Evolutionary conservation across 228 moss, liverwort and hornwort genomes (phyloP), one percentile per base, ranked within the genome.

Genomic region (Sphagnum fallax): DNA sequence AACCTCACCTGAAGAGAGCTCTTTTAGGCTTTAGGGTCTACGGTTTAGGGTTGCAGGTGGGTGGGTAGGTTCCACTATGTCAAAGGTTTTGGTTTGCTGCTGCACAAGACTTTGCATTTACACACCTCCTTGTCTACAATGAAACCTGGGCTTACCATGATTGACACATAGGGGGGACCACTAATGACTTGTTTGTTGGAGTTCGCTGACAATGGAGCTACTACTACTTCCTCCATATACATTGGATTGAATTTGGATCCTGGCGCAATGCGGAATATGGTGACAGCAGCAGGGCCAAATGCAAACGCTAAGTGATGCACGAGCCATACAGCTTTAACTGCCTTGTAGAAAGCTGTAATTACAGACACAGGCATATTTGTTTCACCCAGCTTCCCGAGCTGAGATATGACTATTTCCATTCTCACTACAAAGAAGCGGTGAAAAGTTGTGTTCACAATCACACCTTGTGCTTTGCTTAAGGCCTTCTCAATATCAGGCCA

Each of bases 141-240:
- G 65, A 86, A 86, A 7, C 86, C 86, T 3, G 86, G 86, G 16
- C 82, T 86, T 52, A 86, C 82, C 86, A 86, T 86, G 70, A 86
- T 86, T 75, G 82, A 82, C 62, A 86, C 32, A 32, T 32, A 32
- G 2, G 32, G 32, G 32, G 32, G 32, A 32, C 32, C 32, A 32
- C 32, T 32, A 32, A 32, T 32, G 32, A 32, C 32, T 32, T 32
- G 32, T 32, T 32, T 75, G 75, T 86, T 82, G 67, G 86, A 75
- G 18, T 77, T 75, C 8, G 68, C 68, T 14, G 73, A 71, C 49
- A 77, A 79, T 51, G 80, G 60, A 53, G 59, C 74, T 63, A 8
- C 55, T 12, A 55, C 55, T 12, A 80, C 76, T 49, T 69, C 74
- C 67, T 83, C 80, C 80, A 83, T 83, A 72, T 74, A 83, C 13